These are phyloP conservation scores for Saturnispora mendoncae DNA, from an alignment of 805 yeast species.

Conservation along the genomic window DNA sequence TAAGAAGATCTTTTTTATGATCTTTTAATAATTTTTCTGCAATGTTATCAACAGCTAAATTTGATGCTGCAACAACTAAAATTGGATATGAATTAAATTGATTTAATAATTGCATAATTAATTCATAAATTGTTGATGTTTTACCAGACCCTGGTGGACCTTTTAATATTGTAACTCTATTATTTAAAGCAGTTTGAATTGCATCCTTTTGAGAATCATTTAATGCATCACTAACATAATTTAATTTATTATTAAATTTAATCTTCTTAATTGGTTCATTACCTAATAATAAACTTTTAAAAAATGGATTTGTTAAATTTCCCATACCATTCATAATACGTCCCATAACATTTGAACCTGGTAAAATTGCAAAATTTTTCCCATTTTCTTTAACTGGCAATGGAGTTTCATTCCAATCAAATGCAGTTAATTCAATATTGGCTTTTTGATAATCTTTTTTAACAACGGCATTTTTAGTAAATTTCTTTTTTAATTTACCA, in stretches of 20 bases:
- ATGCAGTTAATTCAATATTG: conserved; percentile 42
- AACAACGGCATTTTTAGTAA: conserved; percentile 10
- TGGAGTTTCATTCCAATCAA: conserved; percentile 44
- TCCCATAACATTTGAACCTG: conserved; percentile 54
- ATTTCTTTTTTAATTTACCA: conserved; percentile 16
- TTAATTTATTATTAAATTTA: conserved; percentile 44
- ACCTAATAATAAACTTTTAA: conserved; percentile 31
- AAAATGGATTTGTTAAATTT: conserved; percentile 42
- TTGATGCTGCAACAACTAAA: conserved; percentile 66
- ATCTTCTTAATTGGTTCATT: conserved; percentile 29
- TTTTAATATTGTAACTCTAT: conserved; percentile 47
- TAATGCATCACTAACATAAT: conserved; percentile 42
- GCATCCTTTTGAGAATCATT: conserved; percentile 73
- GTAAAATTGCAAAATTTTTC: conserved; percentile 35
- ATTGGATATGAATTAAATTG: conserved; percentile 53
- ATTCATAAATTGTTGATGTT: conserved; percentile 77
- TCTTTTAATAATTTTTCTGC: conserved; percentile 54
- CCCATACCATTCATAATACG: conserved; percentile 62
- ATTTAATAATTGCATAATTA: conserved; percentile 64
- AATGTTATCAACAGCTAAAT: conserved; percentile 67
- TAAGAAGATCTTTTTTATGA: conserved; percentile 42
- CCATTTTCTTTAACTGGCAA: conserved; percentile 23
- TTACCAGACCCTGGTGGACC: conserved; percentile 83
- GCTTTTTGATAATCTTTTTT: conserved; percentile 13
- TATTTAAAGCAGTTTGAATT: conserved; percentile 59